Conservation (phyloP, 805 yeast species). For the Ogataea parapolymorpha region DNA sequence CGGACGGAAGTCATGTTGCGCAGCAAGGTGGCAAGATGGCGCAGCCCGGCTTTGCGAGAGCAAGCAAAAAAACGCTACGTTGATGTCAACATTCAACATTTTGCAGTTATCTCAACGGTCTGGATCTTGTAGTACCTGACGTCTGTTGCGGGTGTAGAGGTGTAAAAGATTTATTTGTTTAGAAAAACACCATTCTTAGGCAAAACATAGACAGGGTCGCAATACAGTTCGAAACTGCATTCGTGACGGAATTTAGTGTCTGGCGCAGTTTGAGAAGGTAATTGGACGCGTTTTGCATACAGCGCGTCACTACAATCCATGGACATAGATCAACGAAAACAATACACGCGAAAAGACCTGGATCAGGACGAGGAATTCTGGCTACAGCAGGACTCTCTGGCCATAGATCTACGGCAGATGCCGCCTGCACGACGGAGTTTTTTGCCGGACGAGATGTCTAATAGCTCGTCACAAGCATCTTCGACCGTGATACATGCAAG, state of each 20-base stretch:
- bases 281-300: not conserved
- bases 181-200: constrained; percentile 4
- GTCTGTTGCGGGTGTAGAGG: constrained; percentile 4
- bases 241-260: not conserved
- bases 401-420: constrained; percentile 12
- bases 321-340: constrained; percentile 10
- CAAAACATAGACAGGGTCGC: constrained; percentile 5
- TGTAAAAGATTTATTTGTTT: constrained; percentile 6
- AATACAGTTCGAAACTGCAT: not conserved
- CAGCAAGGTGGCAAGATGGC: too few relatives aligned
- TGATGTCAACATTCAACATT: too few relatives aligned
- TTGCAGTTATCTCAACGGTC: not conserved
- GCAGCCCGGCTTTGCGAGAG: too few relatives aligned
- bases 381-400: constrained; percentile 16
- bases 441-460: constrained; percentile 17
- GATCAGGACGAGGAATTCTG: constrained; percentile 22
- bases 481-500: constrained; percentile 28
- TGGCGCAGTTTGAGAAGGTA: not conserved
- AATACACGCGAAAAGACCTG: constrained; percentile 24
- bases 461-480: constrained; percentile 27
- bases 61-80: too few relatives aligned
- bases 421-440: constrained; percentile 11
- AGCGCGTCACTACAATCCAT: not conserved
- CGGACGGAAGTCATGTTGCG: too few relatives aligned
- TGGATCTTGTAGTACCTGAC: not conserved